phyloP scores from a whole-genome alignment of 805 yeast genomes.

The Pichia kluyveri region DNA sequence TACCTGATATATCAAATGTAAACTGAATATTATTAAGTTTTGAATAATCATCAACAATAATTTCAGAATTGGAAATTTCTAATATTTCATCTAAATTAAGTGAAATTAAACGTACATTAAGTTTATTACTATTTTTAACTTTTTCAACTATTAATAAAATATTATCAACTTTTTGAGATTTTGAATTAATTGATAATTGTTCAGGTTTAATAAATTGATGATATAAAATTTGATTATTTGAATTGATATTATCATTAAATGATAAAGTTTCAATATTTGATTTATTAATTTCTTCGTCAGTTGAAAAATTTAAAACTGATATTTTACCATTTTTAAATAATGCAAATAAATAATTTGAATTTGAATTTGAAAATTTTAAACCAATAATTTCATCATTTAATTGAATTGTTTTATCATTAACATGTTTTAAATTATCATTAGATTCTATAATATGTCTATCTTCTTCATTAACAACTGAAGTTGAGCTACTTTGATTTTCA shows the following conservation, averaged over 20 bases:
- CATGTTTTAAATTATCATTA: constrained; percentile 23
- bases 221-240: constrained; percentile 11
- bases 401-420: constrained; percentile 22
- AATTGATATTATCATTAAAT: constrained; percentile 8
- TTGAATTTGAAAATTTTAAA: constrained; percentile 18
- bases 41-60: constrained; percentile 7
- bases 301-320: constrained; percentile 14
- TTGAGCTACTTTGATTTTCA: constrained; percentile 16
- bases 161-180: constrained; percentile 13
- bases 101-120: constrained; percentile 21
- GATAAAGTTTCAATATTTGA: constrained; percentile 2
- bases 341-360: constrained; percentile 23
- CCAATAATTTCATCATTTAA: constrained; percentile 19
- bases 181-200: constrained; percentile 16
- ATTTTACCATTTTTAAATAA: constrained; percentile 26
- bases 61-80: constrained; percentile 22
- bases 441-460: constrained; percentile 24
- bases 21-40: constrained; percentile 7
- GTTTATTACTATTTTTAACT: constrained; percentile 7
- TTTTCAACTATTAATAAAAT: constrained; percentile 18
- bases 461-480: constrained; percentile 22
- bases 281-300: constrained; percentile 6
- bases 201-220: constrained; percentile 22
- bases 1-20: constrained; percentile 24
- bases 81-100: constrained; percentile 19